Evolutionary conservation across 257 asterid genomes (phyloP), one percentile per base, ranked within the genome.

Genomic region (Nicotiana otophora): DNA sequence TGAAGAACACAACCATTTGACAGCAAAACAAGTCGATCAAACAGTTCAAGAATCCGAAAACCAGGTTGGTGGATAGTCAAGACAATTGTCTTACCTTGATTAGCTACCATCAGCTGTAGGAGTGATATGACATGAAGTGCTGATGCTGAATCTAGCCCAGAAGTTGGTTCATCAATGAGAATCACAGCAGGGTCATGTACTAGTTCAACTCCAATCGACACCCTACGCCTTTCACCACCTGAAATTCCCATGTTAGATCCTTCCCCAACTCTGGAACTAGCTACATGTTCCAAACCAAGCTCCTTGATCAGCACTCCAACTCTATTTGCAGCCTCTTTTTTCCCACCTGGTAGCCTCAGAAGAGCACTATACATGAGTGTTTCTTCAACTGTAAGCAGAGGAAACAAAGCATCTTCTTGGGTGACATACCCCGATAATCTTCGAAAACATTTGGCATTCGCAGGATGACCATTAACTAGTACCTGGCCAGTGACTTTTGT

Each of bases 61-160:
- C 98, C 98, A 3, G 98, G 98, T 70, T 95, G 98, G 81, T 95
- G 98, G 74, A 95, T 91, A n/a, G 98, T 92, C 81, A 95, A 61
- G 55, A 93, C 81, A 36, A 93, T 81, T 0, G 98, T 95, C 88
- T 90, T 93, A 7, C 82, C 81, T 54, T 87, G 90, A 81, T 58
- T 72, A 16, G 51, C 86, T 1, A 87, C 96, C 94, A 93, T 91
- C 7, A 79, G 57, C 82, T 87, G 90, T 34, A 95, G 88, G 48
- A 92, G 70, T 6, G 93, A 81, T 16, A 93, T 61, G 2, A 95
- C 86, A 60, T 89, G 94, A 69, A 95, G 91, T 17, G 98, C 98
- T 17, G 98, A 93, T 0, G 94, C 88, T 9, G 98, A 95, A 82
- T 95, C 98, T 62, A 95, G 81, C 7, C 98, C 98, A 0, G 98